Percentiles rank a stretch among this genome's conserved stretches.
Conservation (phyloP, 306 rosid species). For the Cucurbita argyrosperma region DNA sequence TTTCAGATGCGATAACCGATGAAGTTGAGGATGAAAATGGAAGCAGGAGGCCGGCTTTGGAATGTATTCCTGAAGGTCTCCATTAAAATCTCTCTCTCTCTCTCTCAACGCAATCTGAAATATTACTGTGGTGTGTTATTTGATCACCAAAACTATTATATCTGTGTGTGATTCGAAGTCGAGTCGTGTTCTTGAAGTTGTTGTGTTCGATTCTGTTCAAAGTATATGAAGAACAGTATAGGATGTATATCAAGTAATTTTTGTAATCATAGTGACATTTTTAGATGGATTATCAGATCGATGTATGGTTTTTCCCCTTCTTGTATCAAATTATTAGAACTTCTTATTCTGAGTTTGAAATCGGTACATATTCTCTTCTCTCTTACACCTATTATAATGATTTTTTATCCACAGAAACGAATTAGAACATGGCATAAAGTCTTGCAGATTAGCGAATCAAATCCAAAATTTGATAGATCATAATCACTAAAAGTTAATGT, state of each 20-base stretch:
- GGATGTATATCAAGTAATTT: background rate
- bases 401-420: no score
- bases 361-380: background rate
- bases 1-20: slow-evolving; percentile 14
- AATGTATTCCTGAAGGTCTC: slow-evolving; percentile 48
- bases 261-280: background rate
- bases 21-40: background rate
- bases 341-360: background rate
- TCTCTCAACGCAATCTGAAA: background rate
- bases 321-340: background rate
- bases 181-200: background rate
- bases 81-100: background rate
- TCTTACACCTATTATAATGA: no score
- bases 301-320: background rate
- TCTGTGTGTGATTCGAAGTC: background rate
- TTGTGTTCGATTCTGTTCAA: no score
- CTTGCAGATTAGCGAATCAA: no score
- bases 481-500: no score
- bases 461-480: no score
- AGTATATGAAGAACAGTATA: background rate
- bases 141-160: background rate
- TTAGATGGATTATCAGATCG: background rate
- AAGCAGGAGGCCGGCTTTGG: slow-evolving; percentile 46
- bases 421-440: no score
- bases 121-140: background rate